Conservation (phyloP, 306 rosid species). For the Prunus mume region DNA sequence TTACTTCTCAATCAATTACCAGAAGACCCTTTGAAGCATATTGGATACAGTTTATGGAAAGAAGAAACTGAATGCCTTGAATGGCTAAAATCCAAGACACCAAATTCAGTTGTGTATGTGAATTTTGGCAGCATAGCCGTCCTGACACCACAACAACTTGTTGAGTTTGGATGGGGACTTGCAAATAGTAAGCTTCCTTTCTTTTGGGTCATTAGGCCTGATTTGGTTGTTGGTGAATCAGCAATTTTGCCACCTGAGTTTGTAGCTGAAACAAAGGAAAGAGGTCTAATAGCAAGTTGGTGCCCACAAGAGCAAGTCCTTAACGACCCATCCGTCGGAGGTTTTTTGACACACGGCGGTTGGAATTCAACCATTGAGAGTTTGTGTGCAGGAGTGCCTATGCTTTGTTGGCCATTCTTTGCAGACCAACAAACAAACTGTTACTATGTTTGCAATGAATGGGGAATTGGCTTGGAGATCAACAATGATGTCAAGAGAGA, state of each 20-base stretch:
- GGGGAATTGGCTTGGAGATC: constrained; percentile 25
- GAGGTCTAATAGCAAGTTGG: constrained; percentile 16
- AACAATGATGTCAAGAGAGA: constrained; percentile 24
- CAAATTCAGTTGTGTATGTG: constrained; percentile 18
- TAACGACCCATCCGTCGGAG: constrained; percentile 13
- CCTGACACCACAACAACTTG: background rate
- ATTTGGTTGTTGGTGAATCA: background rate
- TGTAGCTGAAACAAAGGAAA: background rate
- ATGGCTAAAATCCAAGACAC: constrained; percentile 14
- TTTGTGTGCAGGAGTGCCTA: constrained; percentile 21
- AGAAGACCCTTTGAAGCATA: background rate
- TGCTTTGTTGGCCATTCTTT: constrained; percentile 22
- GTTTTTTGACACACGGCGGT: constrained; percentile 28
- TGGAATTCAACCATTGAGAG: constrained; percentile 20
- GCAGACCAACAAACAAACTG: constrained; percentile 17
- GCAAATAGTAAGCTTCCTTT: constrained; percentile 10
- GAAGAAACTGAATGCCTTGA: constrained; percentile 18
- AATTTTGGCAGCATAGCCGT: constrained; percentile 15
- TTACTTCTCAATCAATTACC: constrained; percentile 3
- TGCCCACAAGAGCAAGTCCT: constrained; percentile 25
- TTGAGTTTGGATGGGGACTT: constrained; percentile 23
- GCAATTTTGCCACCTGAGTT: constrained; percentile 9
- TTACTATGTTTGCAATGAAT: constrained; percentile 3
- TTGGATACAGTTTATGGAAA: constrained; percentile 16
- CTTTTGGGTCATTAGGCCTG: constrained; percentile 22